Percentiles rank a stretch among this genome's conserved stretches.
Evolutionary conservation across 371 early-diverging fungal species (phyloP).

Genomic region (Apophysomyces variabilis): DNA sequence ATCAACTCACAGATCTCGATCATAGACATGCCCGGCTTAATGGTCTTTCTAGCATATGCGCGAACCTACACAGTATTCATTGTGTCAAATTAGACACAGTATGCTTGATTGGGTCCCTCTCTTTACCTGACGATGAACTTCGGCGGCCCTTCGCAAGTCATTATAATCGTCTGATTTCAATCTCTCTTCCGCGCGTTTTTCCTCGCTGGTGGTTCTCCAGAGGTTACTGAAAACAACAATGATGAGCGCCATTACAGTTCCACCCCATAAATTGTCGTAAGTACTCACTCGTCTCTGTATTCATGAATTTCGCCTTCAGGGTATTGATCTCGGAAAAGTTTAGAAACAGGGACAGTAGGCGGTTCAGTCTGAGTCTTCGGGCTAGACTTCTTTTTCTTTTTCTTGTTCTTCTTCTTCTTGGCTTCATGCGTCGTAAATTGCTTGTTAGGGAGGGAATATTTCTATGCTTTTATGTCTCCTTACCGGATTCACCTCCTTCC

Average conservation of each 20-base stretch:
- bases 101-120: not conserved
- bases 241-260: constrained; percentile 1
- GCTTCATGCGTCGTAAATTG: not conserved
- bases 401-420: constrained; percentile 74
- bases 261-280: not conserved
- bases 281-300: constrained; percentile 74
- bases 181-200: constrained; percentile 75
- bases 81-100: not conserved
- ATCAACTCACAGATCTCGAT: constrained; percentile 93
- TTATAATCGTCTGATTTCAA: constrained; percentile 69
- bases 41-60: constrained; percentile 76
- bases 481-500: not conserved
- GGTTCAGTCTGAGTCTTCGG: constrained; percentile 72
- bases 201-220: constrained; percentile 83
- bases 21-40: constrained; percentile 98
- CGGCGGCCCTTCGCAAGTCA: constrained; percentile 89
- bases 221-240: constrained; percentile 53
- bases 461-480: not conserved
- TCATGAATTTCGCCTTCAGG: constrained; percentile 77
- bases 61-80: constrained; percentile 61
- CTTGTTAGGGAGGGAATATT: not conserved
- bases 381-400: constrained; percentile 70
- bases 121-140: constrained; percentile 85
- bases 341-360: constrained; percentile 80
- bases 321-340: constrained; percentile 72